These are phyloP conservation scores for Metschnikowia kunwiensis DNA, from an alignment of 805 yeast species.

Conservation along the genomic window DNA sequence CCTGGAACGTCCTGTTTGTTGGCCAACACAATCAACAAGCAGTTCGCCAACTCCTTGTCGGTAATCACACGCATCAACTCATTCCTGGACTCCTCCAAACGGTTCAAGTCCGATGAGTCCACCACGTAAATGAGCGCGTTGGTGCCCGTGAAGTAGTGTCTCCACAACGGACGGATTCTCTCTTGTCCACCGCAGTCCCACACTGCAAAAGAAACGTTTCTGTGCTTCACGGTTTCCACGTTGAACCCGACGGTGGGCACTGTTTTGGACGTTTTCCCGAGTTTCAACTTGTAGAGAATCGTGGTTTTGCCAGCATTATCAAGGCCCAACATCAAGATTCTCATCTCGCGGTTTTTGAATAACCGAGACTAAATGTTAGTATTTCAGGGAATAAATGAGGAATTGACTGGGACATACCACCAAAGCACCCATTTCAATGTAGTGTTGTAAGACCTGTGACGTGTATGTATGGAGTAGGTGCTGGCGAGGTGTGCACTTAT, in stretches of 20 bases:
- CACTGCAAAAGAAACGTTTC: conserved; percentile 78
- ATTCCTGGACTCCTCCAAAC: conserved; percentile 73
- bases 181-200: conserved; percentile 98
- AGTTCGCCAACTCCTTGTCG: conserved; percentile 81
- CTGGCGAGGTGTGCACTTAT: no score
- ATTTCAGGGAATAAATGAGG: no score
- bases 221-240: conserved; percentile 80
- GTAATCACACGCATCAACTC: conserved; percentile 75
- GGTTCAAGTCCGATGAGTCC: conserved; percentile 69
- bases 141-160: conserved; percentile 92
- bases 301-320: conserved; percentile 94
- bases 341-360: conserved; percentile 87
- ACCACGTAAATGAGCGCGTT: conserved; percentile 89
- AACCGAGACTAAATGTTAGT: conserved; percentile 33
- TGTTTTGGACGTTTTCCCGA: conserved; percentile 61
- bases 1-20: conserved; percentile 79
- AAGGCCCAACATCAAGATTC: conserved; percentile 88
- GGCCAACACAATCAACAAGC: conserved; percentile 79
- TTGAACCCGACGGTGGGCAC: conserved; percentile 95
- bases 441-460: no score
- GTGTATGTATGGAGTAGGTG: no score
- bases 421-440: conserved; percentile 19
- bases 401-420: conserved; percentile 23
- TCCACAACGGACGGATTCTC: conserved; percentile 87
- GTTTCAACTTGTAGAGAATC: conserved; percentile 75